Percentiles rank a stretch among this genome's conserved stretches.
Conservation (phyloP, 805 yeast genomes). For the Monosporozyma aerobia region DNA sequence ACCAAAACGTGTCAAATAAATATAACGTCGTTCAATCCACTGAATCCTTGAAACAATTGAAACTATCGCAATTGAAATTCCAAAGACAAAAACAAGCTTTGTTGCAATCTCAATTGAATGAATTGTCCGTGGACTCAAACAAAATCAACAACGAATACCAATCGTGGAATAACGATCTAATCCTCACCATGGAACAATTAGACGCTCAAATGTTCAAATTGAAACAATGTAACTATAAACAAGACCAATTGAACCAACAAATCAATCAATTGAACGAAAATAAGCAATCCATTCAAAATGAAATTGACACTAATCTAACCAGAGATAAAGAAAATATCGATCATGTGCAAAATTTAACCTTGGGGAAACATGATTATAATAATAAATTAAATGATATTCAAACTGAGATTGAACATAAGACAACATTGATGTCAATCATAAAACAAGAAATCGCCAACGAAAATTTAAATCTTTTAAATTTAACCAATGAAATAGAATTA, state of each 20-base stretch:
- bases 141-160: conserved; percentile 14
- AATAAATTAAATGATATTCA: conserved; percentile 20
- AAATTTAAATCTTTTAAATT: conserved; percentile 16
- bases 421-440: conserved; percentile 17
- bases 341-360: conserved; percentile 16
- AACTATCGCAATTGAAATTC: conserved; percentile 18
- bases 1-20: conserved; percentile 15
- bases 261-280: conserved; percentile 13
- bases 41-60: conserved; percentile 19
- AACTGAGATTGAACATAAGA: conserved; percentile 13
- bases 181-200: conserved; percentile 17
- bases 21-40: conserved; percentile 21
- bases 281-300: conserved; percentile 12
- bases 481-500: conserved; percentile 23
- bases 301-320: conserved; percentile 12
- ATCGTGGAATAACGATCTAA: conserved; percentile 15
- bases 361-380: conserved; percentile 19
- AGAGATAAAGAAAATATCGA: conserved; percentile 15
- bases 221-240: conserved; percentile 14
- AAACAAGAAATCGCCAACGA: conserved; percentile 26
- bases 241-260: conserved; percentile 13
- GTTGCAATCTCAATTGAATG: conserved; percentile 23
- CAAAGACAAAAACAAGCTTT: conserved; percentile 14
- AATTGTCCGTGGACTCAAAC: conserved; percentile 14
- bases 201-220: conserved; percentile 24